Evolutionary conservation across 2,329 filamentous ascomycete species (phyloP), one percentile per base, ranked within the genome.

Genomic region (Purpureocillium takamizusanense): DNA sequence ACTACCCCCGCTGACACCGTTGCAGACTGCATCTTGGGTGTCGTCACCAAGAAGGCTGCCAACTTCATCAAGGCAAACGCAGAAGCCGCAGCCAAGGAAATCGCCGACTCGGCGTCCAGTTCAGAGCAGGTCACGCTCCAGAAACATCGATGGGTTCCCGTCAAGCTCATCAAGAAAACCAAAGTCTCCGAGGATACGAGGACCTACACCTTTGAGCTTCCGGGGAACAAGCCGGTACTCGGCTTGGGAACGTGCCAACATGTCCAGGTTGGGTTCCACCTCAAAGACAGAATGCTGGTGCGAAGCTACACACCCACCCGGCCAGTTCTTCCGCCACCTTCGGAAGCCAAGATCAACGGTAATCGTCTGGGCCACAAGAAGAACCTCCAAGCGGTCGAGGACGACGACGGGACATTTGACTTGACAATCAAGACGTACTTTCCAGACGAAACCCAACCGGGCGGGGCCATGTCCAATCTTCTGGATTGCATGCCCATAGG

Each of bases 401-500:
- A 67, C 36, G 57, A 62, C 16, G 53, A 63, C 33, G 65, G 65
- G 4, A 69, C 62, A 1, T 72, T 73, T 45, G 59, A 72, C 14
- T 56, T 72, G 2, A 62, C 64, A 0, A 59, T 72, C 29, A 73
- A 75, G 45, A 73, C 69, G 1, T 74, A 75, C 47, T 70, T 67
- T 39, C 69, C 70, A 0, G 60, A 55, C 29, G 44, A 55, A 1
- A 52, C 55, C 2, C 66, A 72, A 44, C 70, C 70, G 1, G 70
- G 71, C 12, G 70, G 71, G n/a, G 69, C 70, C 9, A 62, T 76
- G 54, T 66, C 60, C 31, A 73, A 72, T 41, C 66, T 74, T 36
- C 62, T 75, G 3, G 67, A 74, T 50, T 67, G 59, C 46, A 62
- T 75, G 38, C 61, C 61, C 0, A 46, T 67, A 1, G 64, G 67